phyloP scores from a whole-genome alignment of 192 early-diverging fungal species.

The Endogone sp. region DNA sequence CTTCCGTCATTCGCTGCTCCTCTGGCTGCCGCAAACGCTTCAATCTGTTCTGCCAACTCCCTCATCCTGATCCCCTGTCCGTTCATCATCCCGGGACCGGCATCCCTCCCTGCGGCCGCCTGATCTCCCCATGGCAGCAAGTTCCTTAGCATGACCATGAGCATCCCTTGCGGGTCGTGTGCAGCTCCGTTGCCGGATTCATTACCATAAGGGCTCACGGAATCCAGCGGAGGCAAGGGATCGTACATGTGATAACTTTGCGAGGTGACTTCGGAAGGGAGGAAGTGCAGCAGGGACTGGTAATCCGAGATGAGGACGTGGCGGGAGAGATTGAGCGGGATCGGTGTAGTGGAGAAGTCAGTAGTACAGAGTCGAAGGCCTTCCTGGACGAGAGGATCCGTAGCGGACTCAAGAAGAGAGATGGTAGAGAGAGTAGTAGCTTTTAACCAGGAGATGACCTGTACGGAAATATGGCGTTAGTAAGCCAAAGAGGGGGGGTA shows the following conservation, averaged over 20 bases:
- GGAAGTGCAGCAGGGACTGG: conserved; percentile 36
- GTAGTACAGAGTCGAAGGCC: conserved; percentile 4
- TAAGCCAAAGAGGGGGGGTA: not conserved
- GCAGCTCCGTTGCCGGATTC: too few species aligned
- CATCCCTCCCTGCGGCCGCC: too few species aligned
- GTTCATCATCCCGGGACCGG: too few species aligned
- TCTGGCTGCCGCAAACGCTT: not conserved
- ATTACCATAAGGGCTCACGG: conserved; percentile 24
- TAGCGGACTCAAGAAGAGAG: conserved; percentile 14
- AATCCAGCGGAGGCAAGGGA: conserved; percentile 59
- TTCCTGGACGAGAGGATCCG: conserved; percentile 20
- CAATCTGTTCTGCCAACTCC: not conserved
- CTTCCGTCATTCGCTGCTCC: not conserved
- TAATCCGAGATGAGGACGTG: conserved; percentile 46
- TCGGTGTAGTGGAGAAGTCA: not conserved
- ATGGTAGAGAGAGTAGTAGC: conserved; percentile 9
- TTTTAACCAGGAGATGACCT: conserved; percentile 37
- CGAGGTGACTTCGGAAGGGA: conserved; percentile 44
- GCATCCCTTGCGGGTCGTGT: too few species aligned
- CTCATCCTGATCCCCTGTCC: not conserved
- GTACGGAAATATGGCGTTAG: not conserved
- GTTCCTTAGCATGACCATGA: not conserved
- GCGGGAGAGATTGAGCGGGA: conserved; percentile 21
- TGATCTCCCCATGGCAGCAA: not conserved
- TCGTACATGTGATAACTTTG: conserved; percentile 56